Base-by-base conservation (phyloP, 2,329 filamentous ascomycete genomes). In the Pseudophaeomoniella oleicola region DNA sequence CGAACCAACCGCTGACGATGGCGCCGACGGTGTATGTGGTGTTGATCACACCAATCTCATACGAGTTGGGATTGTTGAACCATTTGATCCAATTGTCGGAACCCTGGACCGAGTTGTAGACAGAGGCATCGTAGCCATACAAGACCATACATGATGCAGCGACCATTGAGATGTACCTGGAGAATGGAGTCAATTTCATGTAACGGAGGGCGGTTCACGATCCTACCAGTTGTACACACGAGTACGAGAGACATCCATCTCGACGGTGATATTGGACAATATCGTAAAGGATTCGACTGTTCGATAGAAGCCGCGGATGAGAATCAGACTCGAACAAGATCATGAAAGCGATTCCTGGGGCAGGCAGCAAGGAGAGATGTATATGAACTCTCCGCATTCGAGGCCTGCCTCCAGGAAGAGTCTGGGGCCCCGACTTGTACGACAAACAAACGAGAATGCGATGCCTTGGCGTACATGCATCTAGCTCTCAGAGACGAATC, bases 61-160 rank as follows among this genome's bases (percentile, higher is more conserved):
- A 58, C 1, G 57, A 37, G 18, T 46, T 43, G 0, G 54, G 53
- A 19, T 58, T 50, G 46, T 76, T 62, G 55, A 81, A 80, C 59
- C 69, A 82, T 13, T 59, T 60, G 10, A 74, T 58, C 78, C 78
- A 83, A 52, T 82, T 69, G 12, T 71, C 54, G 1, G 75, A 80
- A 19, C 72, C 74, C 54, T 81, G 78, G 4, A 81, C 70, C 3
- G 77, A 75, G 53, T 83, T 83, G 64, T 76, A 83, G 34, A 81
- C 77, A 27, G 75, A 79, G 2, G 78, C 76, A 65, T 82, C 78
- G 52, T 82, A 82, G 39, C 78, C 78, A 52, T 81, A 82, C 32
- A 83, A 64, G 15, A 81, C 75, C 78, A 82, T 82, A 54, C 75
- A 81, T 53, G 75, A 74, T 49, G 78, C 77, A 39, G 78, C 78